A percentile compares a stretch with the other conserved stretches of the same genome.
These are phyloP conservation scores for Eucalyptus sp. DNA, from an alignment of 345 rosid species.

Conservation along the genomic window DNA sequence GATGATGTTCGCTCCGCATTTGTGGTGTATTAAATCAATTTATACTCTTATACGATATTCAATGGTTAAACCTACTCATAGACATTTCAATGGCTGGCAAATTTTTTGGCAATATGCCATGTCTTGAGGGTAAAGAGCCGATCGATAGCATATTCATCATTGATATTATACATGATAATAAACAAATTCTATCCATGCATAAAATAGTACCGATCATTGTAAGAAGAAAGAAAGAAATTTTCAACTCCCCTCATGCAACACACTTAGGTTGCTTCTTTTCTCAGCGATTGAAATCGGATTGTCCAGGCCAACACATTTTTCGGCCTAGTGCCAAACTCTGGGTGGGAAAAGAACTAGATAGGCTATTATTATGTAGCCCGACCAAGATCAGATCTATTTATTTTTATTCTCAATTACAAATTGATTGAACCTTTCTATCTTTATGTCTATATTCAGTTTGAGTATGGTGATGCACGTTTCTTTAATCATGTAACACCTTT, in stretches of 20 bases:
- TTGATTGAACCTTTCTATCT: neutral
- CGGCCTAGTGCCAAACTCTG: neutral
- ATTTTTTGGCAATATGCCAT: neutral
- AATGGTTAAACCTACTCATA: neutral
- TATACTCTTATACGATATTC: neutral
- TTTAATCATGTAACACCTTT: neutral
- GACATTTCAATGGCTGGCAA: neutral
- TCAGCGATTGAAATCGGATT: neutral
- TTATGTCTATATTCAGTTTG: neutral
- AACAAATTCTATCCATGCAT: neutral
- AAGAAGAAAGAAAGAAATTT: neutral
- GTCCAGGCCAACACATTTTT: neutral
- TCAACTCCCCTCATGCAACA: neutral
- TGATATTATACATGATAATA: neutral
- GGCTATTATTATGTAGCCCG: neutral
- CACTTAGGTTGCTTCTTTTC: neutral
- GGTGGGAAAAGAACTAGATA: neutral
- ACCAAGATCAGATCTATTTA: neutral
- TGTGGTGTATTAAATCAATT: neutral
- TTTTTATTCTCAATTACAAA: neutral
- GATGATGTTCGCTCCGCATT: rapidly evolving
- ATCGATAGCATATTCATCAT: neutral
- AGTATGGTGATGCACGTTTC: neutral
- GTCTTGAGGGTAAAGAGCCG: neutral
- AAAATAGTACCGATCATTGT: neutral